Conservation (phyloP, 805 yeast genomes). For the Blastobotrys parvus region DNA sequence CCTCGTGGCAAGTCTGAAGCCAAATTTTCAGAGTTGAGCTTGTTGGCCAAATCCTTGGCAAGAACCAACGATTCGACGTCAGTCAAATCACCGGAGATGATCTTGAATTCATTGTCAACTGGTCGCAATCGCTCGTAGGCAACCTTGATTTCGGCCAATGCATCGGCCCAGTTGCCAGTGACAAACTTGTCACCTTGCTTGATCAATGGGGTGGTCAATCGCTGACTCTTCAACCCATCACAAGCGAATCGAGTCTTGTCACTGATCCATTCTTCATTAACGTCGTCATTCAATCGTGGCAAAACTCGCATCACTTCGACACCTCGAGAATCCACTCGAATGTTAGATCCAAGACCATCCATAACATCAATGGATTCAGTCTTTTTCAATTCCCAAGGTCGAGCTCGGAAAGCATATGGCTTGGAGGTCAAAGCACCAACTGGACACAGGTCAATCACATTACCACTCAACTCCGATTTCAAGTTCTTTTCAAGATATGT, state of each 20-base stretch:
- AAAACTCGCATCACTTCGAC: constrained; percentile 79
- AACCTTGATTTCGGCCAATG: constrained; percentile 58
- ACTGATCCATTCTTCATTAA: constrained; percentile 87
- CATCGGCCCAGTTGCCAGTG: constrained; percentile 83
- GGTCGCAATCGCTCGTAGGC: constrained; percentile 52
- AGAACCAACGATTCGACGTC: constrained; percentile 81
- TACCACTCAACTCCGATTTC: constrained; percentile 79
- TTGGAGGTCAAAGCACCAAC: constrained; percentile 87
- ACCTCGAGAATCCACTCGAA: constrained; percentile 82
- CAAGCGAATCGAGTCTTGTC: constrained; percentile 81
- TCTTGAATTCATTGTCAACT: constrained; percentile 64
- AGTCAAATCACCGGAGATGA: constrained; percentile 69
- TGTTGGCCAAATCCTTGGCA: constrained; percentile 68
- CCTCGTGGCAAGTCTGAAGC: constrained; percentile 61
- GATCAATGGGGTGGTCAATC: constrained; percentile 73
- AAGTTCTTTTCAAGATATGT: constrained; percentile 79
- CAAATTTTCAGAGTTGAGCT: constrained; percentile 72
- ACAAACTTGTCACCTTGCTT: constrained; percentile 61
- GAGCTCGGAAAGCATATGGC: constrained; percentile 86
- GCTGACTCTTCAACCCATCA: constrained; percentile 80
- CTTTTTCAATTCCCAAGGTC: constrained; percentile 90
- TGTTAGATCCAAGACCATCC: constrained; percentile 76
- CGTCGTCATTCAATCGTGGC: constrained; percentile 78
- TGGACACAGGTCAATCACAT: constrained; percentile 81
- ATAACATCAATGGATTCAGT: constrained; percentile 79